These are phyloP conservation scores for Fusarium sterilihyphosum DNA, from an alignment of 2,329 filamentous ascomycete genomes.

Conservation along the genomic window DNA sequence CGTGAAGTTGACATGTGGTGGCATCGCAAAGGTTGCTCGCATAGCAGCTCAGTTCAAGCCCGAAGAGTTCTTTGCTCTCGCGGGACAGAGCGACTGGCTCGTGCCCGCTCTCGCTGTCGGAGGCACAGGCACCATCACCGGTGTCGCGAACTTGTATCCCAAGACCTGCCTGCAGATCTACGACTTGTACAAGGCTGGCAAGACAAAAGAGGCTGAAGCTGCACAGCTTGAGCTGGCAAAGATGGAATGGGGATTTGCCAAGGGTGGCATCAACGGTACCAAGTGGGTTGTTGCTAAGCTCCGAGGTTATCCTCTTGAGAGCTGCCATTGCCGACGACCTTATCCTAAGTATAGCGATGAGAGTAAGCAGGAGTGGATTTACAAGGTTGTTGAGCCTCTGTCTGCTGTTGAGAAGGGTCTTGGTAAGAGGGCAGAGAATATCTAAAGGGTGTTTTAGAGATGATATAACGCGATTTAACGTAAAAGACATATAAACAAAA, in stretches of 20 bases:
- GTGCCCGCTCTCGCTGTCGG: slow-evolving; percentile 68
- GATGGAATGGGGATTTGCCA: slow-evolving; percentile 66
- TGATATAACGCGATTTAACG: neutral
- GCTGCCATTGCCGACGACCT: slow-evolving; percentile 62
- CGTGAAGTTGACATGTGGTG: slow-evolving; percentile 78
- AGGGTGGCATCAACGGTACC: slow-evolving; percentile 68
- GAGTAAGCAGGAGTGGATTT: slow-evolving; percentile 48
- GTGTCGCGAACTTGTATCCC: slow-evolving; percentile 71
- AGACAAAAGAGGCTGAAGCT: slow-evolving; percentile 57
- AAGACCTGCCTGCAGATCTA: slow-evolving; percentile 63
- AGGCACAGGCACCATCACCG: slow-evolving; percentile 69
- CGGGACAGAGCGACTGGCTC: slow-evolving; percentile 79
- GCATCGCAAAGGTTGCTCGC: slow-evolving; percentile 76
- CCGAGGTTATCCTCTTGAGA: slow-evolving; percentile 61
- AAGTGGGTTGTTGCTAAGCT: slow-evolving; percentile 68
- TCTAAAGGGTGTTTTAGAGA: neutral
- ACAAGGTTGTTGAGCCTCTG: slow-evolving; percentile 41
- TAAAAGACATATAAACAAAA: neutral
- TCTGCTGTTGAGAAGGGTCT: slow-evolving; percentile 35
- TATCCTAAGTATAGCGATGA: slow-evolving; percentile 59
- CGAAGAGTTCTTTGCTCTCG: slow-evolving; percentile 70
- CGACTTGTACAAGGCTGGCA: slow-evolving; percentile 58
- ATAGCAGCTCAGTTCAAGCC: slow-evolving; percentile 62
- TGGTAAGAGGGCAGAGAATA: slow-evolving; percentile 27
- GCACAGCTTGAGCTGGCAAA: slow-evolving; percentile 62